Evolutionary conservation across 805 yeast genomes (phyloP), one percentile per base, ranked within the genome.

Genomic region (Schizosaccharomyces cryophilus): DNA sequence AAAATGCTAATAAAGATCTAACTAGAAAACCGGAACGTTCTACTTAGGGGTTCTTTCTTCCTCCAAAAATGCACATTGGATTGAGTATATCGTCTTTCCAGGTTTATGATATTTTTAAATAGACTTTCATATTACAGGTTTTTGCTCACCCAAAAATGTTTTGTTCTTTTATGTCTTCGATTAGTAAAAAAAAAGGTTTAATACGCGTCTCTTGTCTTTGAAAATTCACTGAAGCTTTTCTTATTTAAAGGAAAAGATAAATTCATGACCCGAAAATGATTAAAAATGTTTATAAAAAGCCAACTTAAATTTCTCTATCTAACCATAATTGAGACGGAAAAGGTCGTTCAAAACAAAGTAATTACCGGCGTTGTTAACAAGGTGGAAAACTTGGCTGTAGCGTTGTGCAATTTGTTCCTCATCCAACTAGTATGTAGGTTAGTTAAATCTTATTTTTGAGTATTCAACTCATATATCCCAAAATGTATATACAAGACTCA

Each of bases 271-370:
- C 13, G 26, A 45, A n/a, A 45, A 24, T 5, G 1, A 45, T 11
- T 45, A 24, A 5, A 2, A 9, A 19, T 45, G 17, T 9, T 19
- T 5, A 45, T 45, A 17, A 17, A 19, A n/a, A 45, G 17, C 26
- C 9, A 7, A 45, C 51, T 45, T 45, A 7, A 19, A 45, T 15
- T 45, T 19, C 40, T 35, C 13, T 35, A 35, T 51, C 26, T 29
- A 51, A 29, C 56, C 30, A 40, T 67, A 87, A 78, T 87, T 87
- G 73, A 93, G 82, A 78, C 97, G 86, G 82, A 93, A 93, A 66
- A 93, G 87, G 71, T 93, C 98, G 75, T 93, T 93, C 76, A 87
- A 85, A 63, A 93, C 97, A 70, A 82, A 93, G 78, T 89, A 93
- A 40, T 94, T 84, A 70, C 79, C 80, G 61, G 84, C 87, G 63